Evolutionary conservation across 345 rosid species (phyloP), one percentile per base, ranked within the genome.

Genomic region (Moringa oleifera): DNA sequence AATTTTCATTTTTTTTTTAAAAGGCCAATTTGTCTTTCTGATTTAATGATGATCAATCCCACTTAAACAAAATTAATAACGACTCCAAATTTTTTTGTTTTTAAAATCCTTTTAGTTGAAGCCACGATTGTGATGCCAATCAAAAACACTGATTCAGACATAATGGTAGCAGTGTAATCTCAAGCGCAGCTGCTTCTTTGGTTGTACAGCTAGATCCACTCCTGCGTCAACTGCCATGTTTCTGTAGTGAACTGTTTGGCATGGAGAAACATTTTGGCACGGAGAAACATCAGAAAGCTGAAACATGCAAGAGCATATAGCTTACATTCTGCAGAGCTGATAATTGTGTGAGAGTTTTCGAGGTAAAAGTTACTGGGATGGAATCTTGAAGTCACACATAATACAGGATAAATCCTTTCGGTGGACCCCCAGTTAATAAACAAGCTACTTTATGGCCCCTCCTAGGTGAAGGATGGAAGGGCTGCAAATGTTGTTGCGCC

Each of bases 241-340:
- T 75, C 94, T 52, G 53, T 84, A 23, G 90, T 84, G 20, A 84
- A 79, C 72, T 78, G 83, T 7, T 17, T 84, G 53, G 71, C 83
- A 7, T 87, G 94, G 94, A 70, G 72, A 68, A 70, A 57, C 57
- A n/a, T n/a, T n/a, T n/a, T n/a, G n/a, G n/a, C 11, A 11, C 37
- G 37, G 37, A n/a, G n/a, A n/a, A n/a, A n/a, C 45, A 15, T 0
- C 78, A 65, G 66, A 76, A 72, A 36, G 58, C 25, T 6, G 75
- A 68, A 25, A 69, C 70, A 16, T 49, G 64, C 53, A 31, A 23
- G 51, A 71, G 36, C 18, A 25, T 79, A 65, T 76, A 76, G 58
- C 85, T 84, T 46, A 88, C 86, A 66, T 79, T 86, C 1, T 84
- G 94, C 19, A 86, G 94, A 62, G 79, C 79, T 17, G 94, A 87